Evolutionary conservation across 345 rosid genomes (phyloP).

Genomic region (Eucalyptus leucophloia): DNA sequence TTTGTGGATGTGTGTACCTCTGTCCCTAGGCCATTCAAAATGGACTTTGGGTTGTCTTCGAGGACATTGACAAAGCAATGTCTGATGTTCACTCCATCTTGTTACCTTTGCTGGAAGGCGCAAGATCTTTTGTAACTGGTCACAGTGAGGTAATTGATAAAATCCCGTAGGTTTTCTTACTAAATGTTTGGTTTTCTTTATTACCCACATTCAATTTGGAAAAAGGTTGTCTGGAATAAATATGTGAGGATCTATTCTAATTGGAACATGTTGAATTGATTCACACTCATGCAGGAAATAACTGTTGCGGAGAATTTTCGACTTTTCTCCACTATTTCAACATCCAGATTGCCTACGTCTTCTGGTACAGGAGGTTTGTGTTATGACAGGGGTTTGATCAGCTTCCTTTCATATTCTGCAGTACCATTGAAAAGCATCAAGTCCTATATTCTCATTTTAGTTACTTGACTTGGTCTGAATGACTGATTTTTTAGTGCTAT

Average conservation of each 20-base stretch:
- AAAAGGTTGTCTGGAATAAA: neutral
- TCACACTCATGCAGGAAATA: slow-evolving; percentile 60
- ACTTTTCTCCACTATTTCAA: slow-evolving; percentile 75
- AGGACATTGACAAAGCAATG: slow-evolving; percentile 90
- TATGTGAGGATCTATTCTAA: neutral
- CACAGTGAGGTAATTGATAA: slow-evolving; percentile 60
- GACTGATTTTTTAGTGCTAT: neutral
- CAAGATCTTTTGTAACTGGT: slow-evolving; percentile 48
- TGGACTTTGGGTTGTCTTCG: slow-evolving; percentile 94
- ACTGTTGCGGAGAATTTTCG: slow-evolving; percentile 72
- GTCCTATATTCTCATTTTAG: neutral
- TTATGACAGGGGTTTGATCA: neutral
- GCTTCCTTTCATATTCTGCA: neutral
- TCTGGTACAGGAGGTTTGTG: slow-evolving; percentile 39
- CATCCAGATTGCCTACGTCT: slow-evolving; percentile 34
- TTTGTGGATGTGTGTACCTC: neutral
- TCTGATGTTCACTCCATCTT: slow-evolving; percentile 74
- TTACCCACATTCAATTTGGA: neutral
- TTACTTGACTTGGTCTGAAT: neutral
- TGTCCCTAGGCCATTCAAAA: slow-evolving; percentile 52
- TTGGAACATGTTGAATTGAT: neutral
- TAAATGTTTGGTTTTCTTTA: neutral
- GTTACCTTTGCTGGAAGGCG: slow-evolving; percentile 80
- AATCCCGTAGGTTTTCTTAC: neutral
- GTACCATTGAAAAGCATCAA: neutral